Percentiles rank a stretch among this genome's conserved stretches.
phyloP scores from a whole-genome alignment of 2,329 filamentous ascomycete species.

The Tolypocladium inflatum region DNA sequence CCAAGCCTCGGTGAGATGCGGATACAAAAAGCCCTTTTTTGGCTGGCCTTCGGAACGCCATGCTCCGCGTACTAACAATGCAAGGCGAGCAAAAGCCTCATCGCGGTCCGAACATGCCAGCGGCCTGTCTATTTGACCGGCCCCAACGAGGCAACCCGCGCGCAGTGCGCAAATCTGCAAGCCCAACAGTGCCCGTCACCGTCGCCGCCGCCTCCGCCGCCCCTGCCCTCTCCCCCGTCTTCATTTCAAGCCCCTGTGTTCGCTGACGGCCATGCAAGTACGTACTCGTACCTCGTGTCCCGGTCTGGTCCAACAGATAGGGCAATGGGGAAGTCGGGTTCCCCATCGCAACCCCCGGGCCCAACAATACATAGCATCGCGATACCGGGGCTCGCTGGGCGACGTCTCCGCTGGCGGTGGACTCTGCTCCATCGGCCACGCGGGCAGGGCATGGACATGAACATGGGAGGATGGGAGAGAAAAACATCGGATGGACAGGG shows the following conservation, averaged over 20 bases:
- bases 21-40: not conserved
- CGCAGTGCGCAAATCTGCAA: not conserved
- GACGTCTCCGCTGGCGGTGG: not conserved
- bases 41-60: not conserved
- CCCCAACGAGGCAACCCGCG: not conserved
- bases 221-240: not conserved
- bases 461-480: not conserved
- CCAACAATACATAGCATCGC: no score
- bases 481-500: not conserved
- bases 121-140: not conserved
- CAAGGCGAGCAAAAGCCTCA: not conserved
- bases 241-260: no score
- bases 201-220: not conserved
- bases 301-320: not conserved
- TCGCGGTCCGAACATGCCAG: not conserved
- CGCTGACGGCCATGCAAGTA: not conserved
- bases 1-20: not conserved
- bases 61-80: not conserved
- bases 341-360: no score
- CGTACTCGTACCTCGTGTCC: not conserved
- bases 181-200: not conserved
- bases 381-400: not conserved
- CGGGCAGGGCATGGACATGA: not conserved
- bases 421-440: not conserved
- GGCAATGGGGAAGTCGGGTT: not conserved